A percentile compares a stretch with the other conserved stretches of the same genome.
Conservation (phyloP, 2,329 filamentous ascomycete genomes). For the Macrophomina tecta region DNA sequence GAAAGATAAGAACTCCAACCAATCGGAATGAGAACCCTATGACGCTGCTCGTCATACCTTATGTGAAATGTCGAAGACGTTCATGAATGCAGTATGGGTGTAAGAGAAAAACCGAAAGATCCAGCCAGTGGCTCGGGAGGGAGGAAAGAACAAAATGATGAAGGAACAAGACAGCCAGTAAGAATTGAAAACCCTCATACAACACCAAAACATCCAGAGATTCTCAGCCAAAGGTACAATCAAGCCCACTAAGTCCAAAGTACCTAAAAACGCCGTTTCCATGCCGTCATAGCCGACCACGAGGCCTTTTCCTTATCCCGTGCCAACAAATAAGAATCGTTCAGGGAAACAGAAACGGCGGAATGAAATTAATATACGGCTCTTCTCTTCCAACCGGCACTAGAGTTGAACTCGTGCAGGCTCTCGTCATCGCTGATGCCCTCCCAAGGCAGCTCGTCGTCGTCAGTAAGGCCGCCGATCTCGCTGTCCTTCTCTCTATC, state of each 20-base stretch:
- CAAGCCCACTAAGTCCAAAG: background rate
- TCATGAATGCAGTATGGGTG: too few relatives aligned
- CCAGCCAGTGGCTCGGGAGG: background rate
- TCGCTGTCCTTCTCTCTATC: slow-evolving; percentile 40
- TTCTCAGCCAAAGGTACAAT: background rate
- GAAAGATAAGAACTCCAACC: slow-evolving; percentile 13
- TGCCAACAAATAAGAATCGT: background rate
- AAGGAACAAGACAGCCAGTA: slow-evolving; percentile 11
- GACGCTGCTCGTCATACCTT: background rate
- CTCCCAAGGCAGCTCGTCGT: slow-evolving; percentile 48
- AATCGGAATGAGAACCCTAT: background rate
- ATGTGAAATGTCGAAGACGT: background rate
- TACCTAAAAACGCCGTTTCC: slow-evolving; percentile 7
- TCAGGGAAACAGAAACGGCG: background rate
- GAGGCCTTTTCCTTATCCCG: background rate
- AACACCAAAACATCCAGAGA: background rate
- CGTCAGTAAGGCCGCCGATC: slow-evolving; percentile 39
- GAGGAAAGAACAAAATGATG: background rate
- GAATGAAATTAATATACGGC: background rate
- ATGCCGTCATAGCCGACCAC: background rate
- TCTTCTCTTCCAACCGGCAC: slow-evolving; percentile 12
- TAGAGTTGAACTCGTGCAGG: slow-evolving; percentile 17
- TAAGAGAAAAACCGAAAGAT: background rate
- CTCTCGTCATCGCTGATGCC: slow-evolving; percentile 42
- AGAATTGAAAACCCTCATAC: background rate